Evolutionary conservation across 176 grass and related monocot species (phyloP), one percentile per base, ranked within the genome.

Genomic region (Saccharum officinarum): DNA sequence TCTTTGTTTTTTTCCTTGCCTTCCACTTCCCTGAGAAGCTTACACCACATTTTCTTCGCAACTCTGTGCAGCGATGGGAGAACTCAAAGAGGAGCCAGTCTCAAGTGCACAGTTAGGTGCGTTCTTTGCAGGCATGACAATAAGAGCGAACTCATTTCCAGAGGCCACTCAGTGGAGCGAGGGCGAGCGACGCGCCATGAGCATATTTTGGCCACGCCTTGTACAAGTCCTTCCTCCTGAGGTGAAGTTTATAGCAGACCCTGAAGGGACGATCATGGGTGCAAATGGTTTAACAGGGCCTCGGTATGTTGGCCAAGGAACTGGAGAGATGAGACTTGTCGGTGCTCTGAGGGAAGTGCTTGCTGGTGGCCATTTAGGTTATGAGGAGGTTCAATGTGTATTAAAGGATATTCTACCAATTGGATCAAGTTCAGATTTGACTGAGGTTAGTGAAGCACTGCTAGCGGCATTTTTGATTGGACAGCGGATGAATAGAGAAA

Each of bases 91-190:
- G 31, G 93, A 92, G 63, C 84, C 83, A 22, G 97, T 98, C 4
- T 95, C 97, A 13, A 91, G 84, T 75, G 93, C 93, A 22, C 97
- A 98, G 77, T 79, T 95, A 68, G 93, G 97, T 61, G 93, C 97
- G 17, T 98, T 98, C 80, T 98, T 98, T 81, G 93, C 97, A 72
- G 97, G 89, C 70, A 98, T 95, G 97, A 94, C 97, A 61, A 95
- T 98, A 76, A 80, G 97, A 72, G 93, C 93, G 23, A 98, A 98
- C 63, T 83, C 89, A 67, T 98, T 98, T 79, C 97, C 97, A 15
- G 93, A 98, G 65, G 87, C 85, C 30, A 98, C 93, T 0, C 97
- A 96, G 23, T 98, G 97, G 97, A 98, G 88, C 28, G 79, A 89
- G 85, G 97, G 93, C 5, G 97, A 98, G 70, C 85, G 87, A 12